These are phyloP conservation scores for Cordyceps tenuipes DNA, from an alignment of 2,329 filamentous ascomycete species.

Conservation along the genomic window DNA sequence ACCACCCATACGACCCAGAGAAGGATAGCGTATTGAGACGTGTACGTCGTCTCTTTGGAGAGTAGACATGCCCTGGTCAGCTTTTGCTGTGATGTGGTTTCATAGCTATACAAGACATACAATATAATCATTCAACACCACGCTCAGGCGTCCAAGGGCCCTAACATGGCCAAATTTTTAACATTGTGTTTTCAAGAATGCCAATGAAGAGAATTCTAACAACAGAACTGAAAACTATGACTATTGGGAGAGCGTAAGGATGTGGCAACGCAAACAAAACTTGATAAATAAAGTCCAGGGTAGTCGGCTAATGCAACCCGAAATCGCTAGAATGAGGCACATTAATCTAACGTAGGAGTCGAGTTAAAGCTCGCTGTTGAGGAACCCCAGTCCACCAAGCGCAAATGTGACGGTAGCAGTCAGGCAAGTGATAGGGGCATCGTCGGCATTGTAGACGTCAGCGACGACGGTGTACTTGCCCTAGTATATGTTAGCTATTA, in stretches of 20 bases:
- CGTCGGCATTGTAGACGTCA: slow-evolving; percentile 69
- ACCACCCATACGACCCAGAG: slow-evolving; percentile 97
- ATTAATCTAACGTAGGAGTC: slow-evolving; percentile 1
- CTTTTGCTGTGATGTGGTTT: background rate
- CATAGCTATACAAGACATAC: background rate
- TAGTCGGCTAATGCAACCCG: background rate
- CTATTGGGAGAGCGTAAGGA: slow-evolving; percentile 12
- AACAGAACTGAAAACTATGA: background rate
- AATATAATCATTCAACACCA: slow-evolving; percentile 1
- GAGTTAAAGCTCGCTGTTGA: slow-evolving; percentile 33
- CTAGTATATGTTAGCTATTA: slow-evolving; percentile 35
- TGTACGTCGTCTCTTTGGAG: slow-evolving; percentile 60
- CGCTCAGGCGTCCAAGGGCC: no score
- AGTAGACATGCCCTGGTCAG: slow-evolving; percentile 39
- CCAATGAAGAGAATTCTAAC: background rate
- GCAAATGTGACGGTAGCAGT: slow-evolving; percentile 62
- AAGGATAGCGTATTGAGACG: slow-evolving; percentile 95
- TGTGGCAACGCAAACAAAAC: slow-evolving; percentile 12
- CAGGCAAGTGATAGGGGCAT: slow-evolving; percentile 76
- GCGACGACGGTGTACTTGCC: slow-evolving; percentile 85
- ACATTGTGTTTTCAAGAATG: no score
- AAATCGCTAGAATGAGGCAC: slow-evolving; percentile 7
- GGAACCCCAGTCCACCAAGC: slow-evolving; percentile 28
- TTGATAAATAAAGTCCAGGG: background rate
- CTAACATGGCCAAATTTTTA: background rate